Base-by-base conservation (phyloP, 768 basidiomycete genomes). In the Asterophora lycoperdoides region DNA sequence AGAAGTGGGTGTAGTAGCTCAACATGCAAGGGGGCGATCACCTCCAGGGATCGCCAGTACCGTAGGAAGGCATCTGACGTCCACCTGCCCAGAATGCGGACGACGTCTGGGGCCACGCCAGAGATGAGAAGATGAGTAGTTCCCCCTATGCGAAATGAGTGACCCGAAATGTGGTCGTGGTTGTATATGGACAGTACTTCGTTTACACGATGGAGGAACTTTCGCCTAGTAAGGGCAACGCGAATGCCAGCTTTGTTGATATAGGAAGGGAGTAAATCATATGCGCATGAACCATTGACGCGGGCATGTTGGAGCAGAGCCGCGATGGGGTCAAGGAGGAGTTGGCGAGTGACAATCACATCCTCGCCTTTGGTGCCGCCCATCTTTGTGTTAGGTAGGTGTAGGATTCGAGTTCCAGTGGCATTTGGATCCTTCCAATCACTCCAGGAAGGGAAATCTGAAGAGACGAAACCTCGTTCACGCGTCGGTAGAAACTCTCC, bases 121-220 rank as follows among this genome's bases (percentile, higher is more conserved):
- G 49, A 28, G 1, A 63, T 44, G 0, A 69, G 46, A 6, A 67
- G 44, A 17, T 65, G 56, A 0, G 64, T 67, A 1, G 69, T 68
- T 1, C 70, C 69, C 8, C 71, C 68, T n/a, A 71, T 72, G 0
- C 60, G 56, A 47, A 71, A 72, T 37, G 52, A 48, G 43, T 71
- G 66, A 0, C 67, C 69, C 0, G 62, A 50, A 8, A 54, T 50
- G n/a, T n/a, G n/a, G n/a, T 9, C 15, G 29, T 0, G 60, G 10
- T 10, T 29, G 29, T 29, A 5, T 29, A 10, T 29, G 5, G 29
- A 29, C 6, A 29, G 29, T 5, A 29, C 29, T 55, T 9, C 48
- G 57, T 4, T 55, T 49, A 28, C 37, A 0, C 30, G n/a, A 64
- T 63, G 66, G 1, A 68, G 56, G 4, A 41, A 17, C 37, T 67